Conservation (phyloP, 1,139 yeast species). For the Blastobotrys buckinghamii region DNA sequence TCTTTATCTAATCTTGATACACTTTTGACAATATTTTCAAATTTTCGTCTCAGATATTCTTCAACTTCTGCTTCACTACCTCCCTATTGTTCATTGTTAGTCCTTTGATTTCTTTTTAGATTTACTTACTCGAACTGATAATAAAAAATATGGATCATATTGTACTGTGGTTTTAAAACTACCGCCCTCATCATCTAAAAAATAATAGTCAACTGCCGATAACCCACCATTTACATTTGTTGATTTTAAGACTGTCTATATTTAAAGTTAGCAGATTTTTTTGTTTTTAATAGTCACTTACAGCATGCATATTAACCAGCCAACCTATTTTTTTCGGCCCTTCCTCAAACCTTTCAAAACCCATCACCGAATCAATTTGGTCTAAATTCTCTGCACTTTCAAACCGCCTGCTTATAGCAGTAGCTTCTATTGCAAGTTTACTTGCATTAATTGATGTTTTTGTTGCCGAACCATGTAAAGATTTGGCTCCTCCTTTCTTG, state of each 20-base stretch:
- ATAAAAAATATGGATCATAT: conserved; percentile 81
- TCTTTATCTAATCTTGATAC: conserved; percentile 59
- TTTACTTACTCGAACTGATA: conserved; percentile 48
- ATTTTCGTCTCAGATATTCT: conserved; percentile 63
- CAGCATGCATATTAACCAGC: conserved; percentile 68
- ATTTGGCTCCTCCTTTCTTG: not conserved
- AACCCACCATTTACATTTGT: conserved; percentile 55
- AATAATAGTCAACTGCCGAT: conserved; percentile 91
- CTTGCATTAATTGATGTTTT: conserved; percentile 16
- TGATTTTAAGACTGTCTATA: conserved; percentile 48
- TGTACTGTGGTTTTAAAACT: conserved; percentile 80
- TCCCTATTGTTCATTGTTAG: conserved; percentile 10
- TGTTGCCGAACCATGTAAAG: not conserved
- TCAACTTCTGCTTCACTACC: conserved; percentile 70
- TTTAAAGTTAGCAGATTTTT: not conserved
- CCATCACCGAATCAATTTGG: conserved; percentile 65
- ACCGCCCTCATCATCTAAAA: conserved; percentile 97
- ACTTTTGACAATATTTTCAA: conserved; percentile 59
- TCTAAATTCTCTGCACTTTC: conserved; percentile 25
- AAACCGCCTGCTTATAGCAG: conserved; percentile 22
- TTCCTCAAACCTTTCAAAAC: conserved; percentile 69
- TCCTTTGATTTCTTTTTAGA: not conserved
- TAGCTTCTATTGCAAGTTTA: conserved; percentile 29
- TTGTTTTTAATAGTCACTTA: conserved; percentile 12
- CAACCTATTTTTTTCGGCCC: conserved; percentile 78